Evolutionary conservation across 2,329 filamentous ascomycete genomes (phyloP).

Genomic region (Lecanoromycetidae sp.): DNA sequence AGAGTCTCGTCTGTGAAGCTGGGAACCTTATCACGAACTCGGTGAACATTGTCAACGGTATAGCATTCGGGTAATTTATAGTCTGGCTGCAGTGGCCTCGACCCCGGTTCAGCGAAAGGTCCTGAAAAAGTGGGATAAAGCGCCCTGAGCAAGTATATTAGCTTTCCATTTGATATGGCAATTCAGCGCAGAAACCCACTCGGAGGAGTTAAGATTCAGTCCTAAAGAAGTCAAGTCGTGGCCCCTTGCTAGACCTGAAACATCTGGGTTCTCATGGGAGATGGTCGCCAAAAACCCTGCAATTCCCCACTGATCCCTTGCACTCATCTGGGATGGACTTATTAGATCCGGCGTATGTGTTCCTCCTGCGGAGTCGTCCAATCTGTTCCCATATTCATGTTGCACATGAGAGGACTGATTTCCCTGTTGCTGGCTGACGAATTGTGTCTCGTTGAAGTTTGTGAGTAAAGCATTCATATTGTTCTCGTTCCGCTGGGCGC

Average conservation of each 20-base stretch:
- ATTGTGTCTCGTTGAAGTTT: conserved; percentile 19
- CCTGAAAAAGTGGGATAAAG: conserved; percentile 52
- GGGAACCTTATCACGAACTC: conserved; percentile 44
- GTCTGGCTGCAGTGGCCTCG: conserved; percentile 49
- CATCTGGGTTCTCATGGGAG: conserved; percentile 40
- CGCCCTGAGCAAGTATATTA: conserved; percentile 25
- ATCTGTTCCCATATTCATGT: conserved; percentile 21
- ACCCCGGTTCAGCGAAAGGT: conserved; percentile 48
- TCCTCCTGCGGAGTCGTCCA: conserved; percentile 26
- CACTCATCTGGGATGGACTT: conserved; percentile 44
- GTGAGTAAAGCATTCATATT: conserved; percentile 23
- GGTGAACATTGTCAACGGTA: conserved; percentile 53
- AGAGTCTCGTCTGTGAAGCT: conserved; percentile 53
- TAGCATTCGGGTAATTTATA: conserved; percentile 53
- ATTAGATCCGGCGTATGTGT: conserved; percentile 28
- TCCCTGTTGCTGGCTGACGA: conserved; percentile 17
- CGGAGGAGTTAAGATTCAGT: conserved; percentile 50
- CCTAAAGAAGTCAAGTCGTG: conserved; percentile 53
- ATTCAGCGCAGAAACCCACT: too few relatives aligned
- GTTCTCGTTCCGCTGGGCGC: conserved; percentile 4
- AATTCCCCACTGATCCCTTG: conserved; percentile 48
- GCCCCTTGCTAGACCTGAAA: conserved; percentile 45
- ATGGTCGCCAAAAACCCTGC: conserved; percentile 48
- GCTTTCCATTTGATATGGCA: too few relatives aligned
- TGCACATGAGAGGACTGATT: conserved; percentile 27